Evolutionary conservation across 2,329 filamentous ascomycete genomes (phyloP), one percentile per base, ranked within the genome.

Genomic region (Chlorencoelia australis): DNA sequence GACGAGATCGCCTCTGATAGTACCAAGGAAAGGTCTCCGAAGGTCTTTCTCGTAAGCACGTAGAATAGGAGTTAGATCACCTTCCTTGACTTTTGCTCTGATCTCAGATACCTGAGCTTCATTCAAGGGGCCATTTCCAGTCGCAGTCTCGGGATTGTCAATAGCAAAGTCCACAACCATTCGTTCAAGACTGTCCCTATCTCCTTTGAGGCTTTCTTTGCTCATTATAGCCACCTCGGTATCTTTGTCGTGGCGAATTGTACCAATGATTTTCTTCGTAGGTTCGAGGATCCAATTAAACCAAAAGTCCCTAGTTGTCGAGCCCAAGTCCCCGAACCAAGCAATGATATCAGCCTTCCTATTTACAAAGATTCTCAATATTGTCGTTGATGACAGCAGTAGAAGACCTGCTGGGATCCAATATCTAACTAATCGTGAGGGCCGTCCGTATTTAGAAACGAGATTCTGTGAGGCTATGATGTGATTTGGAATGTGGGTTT

Each of bases 191-290:
- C 87, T 95, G 36, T 87, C 85, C 20, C 86, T 77, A 56, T 98
- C 91, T 1, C 88, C 87, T 56, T 82, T 79, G 15, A 98, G 71
- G 48, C 87, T 95, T 48, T 89, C 82, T 41, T 86, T 84, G 62
- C 87, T 95, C 82, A 98, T 91, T 47, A 98, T 83, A 29, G 89
- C 91, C 46, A 98, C 89, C 56, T 96, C 89, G 55, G 86, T 94
- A 48, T 79, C 82, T 51, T 84, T 78, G 52, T 96, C 86, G 58
- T 96, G 91, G 4, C 89, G 79, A 48, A 98, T 96, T 0, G 91
- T 98, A 32, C 81, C 79, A 40, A 98, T 74, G 13, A 98, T 70
- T 56, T 86, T 89, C 50, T 76, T 76, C 1, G 77, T 69, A 0
- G 91, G 91, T 46, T 94, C 82, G 8, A 98, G 66, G 3, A 98